Base-by-base conservation (phyloP, 805 yeast species). In the Saccharomycopsis guyanensis region DNA sequence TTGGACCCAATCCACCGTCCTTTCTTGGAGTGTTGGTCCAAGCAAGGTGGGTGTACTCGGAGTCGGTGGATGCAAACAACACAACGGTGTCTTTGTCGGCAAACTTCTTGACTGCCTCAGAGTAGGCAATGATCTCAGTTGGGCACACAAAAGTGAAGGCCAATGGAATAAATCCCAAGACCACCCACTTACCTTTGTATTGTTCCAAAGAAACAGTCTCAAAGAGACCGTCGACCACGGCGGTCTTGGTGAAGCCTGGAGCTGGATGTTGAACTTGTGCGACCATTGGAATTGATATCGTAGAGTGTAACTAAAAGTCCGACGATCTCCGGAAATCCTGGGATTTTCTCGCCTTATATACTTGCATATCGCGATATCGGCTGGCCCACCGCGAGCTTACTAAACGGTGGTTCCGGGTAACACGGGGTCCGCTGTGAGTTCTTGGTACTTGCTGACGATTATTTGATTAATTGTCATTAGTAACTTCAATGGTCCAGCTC, bases 101-200 rank as follows among this genome's bases (percentile, higher is more conserved):
- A 72, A 93, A 93, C 76, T 82, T 81, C 75, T 81, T 79, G 60
- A 79, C 85, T 59, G 97, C 96, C 60, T 91, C 96, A 55, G 96
- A 86, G 83, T 88, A 93, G 59, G 97, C 97, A 70, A 93, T 82
- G 75, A 93, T 89, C 77, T 93, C 97, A 58, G 98, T 93, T 70
- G 99, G 98, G 75, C 98, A 93, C 55, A 93, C 97, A 60, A 93
- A 93, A 52, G 99, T 93, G 89, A 93, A 93, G 44, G 98, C 98
- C 78, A 91, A 75, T 70, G 98, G 99, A 68, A 93, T 83, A 75
- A 93, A 93, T 54, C 94, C 97, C 63, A 93, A 77, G 56, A 93
- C 71, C 58, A 93, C 96, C 95, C 97, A 93, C 73, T 93, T 86
- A 65, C 98, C 98, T 75, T 82, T 82, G 86, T 82, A 93, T 71